Base-by-base conservation (phyloP, 768 basidiomycete genomes). In the Suillus fuscotomentosus region DNA sequence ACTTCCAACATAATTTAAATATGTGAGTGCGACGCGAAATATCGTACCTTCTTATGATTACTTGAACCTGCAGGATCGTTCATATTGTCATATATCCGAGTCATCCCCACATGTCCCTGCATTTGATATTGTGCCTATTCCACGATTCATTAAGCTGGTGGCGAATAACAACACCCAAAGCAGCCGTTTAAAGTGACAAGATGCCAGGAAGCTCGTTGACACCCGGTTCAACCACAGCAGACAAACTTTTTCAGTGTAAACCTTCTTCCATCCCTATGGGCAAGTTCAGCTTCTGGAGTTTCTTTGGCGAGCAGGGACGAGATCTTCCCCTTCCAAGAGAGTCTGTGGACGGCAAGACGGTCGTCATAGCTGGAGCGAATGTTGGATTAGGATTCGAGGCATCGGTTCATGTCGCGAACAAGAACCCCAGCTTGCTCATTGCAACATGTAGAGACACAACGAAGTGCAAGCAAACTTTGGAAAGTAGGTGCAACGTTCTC, bases 311-410 rank as follows among this genome's bases (percentile, higher is more conserved):
- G 13, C 76, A 77, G 66, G 55, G 70, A 66, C 48, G 50, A n/a
- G 27, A 63, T 15, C 60, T 72, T 27, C 34, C 62, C 38, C 36
- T 57, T 17, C 50, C 64, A 17, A 53, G 22, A 48, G 36, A 50
- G 38, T 45, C 64, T 3, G 74, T 68, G 0, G 78, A 83, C 64
- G 72, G 86, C 24, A 83, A 82, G 68, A 83, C 81, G 7, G 76
- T 86, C n/a, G 60, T 86, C 24, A 78, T 88, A 27, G 76, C 79
- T 34, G 82, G 81, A 8, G 83, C 85, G 3, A 88, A 88, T 66
- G 76, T 76, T 27, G 87, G 72, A 36, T 57, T 76, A 22, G 76
- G 71, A 27, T 66, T 73, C 31, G 75, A 75, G 59, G 70, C 78
- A 6, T 68, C 73, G 4, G 67, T 71, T 27, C 73, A 77, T 61